These are phyloP conservation scores for Castanea crenata DNA, from an alignment of 306 rosid genomes.

Conservation along the genomic window DNA sequence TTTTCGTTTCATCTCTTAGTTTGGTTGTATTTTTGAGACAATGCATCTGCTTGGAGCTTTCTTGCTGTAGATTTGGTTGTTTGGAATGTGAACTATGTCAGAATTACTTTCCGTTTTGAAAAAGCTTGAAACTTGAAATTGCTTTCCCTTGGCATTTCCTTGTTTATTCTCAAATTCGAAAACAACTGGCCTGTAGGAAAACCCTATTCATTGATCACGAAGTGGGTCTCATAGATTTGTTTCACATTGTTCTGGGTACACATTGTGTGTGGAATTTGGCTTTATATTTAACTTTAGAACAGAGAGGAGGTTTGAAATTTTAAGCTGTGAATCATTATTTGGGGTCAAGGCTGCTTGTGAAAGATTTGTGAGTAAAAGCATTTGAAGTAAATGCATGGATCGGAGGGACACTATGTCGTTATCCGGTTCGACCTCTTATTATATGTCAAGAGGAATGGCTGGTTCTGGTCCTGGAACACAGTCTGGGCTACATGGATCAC, in stretches of 20 bases:
- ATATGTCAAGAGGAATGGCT: constrained; percentile 64
- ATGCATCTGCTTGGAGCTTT: constrained; percentile 18
- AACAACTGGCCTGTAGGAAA: constrained; percentile 1
- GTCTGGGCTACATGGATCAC: constrained; percentile 60
- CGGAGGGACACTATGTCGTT: constrained; percentile 84
- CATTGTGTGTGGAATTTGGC: constrained; percentile 28
- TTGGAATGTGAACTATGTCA: constrained; percentile 10
- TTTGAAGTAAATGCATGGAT: constrained; percentile 84
- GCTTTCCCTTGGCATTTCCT: not conserved
- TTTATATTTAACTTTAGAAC: constrained; percentile 34
- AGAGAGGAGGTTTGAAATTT: constrained; percentile 28
- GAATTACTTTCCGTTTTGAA: not conserved
- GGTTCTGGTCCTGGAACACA: constrained; percentile 59
- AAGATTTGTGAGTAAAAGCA: constrained; percentile 20
- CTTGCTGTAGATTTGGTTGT: constrained; percentile 12
- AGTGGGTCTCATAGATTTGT: constrained; percentile 19
- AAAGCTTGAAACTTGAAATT: not conserved
- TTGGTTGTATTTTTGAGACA: constrained; percentile 14
- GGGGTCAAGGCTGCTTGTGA: constrained; percentile 24
- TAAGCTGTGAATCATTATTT: constrained; percentile 15
- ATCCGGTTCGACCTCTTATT: constrained; percentile 76
- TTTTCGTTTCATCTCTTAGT: constrained; percentile 21
- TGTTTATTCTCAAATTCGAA: not conserved
- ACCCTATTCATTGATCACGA: constrained; percentile 19
- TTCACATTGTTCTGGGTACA: constrained; percentile 21